Evolutionary conservation across 495 filamentous ascomycete genomes (phyloP), one percentile per base, ranked within the genome.

Genomic region (Annulohypoxylon bovei): DNA sequence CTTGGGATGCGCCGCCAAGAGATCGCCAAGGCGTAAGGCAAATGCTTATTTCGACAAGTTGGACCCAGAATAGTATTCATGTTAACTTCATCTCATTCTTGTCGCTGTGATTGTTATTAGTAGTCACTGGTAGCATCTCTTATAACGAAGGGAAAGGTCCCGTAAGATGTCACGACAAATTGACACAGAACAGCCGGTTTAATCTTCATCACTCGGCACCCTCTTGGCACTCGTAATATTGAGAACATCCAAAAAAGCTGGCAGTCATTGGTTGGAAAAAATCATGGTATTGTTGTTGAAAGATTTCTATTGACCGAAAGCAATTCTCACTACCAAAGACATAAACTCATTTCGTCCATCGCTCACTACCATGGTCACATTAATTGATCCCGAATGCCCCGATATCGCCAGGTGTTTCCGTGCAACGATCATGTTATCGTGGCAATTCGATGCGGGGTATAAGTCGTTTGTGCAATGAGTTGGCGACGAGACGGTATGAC

Each of bases 1-100:
- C 47, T 46, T 16, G 23, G 46, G 25, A 57, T 54, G 67, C 67
- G 39, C 52, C 46, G 70, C 75, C 72, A 77, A 75, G 72, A 73
- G 75, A 75, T 77, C 67, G 75, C 75, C 75, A 77, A 77, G 75
- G 68, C 61, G 67, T 62, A 66, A 59, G 68, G 63, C 64, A 62
- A 74, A 74, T 61, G 74, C 71, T 74, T 76, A 71, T 60, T 72
- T 76, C 65, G 32, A 70, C 60, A 50, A 58, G 62, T 63, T 50
- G 14, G 52, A 14, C 32, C 52, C 27, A 27, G 59, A 67, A 56
- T 67, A 56, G 65, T 62, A 61, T 18, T 7, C 8, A 2, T 30
- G 35, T 22, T 47, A 28, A 59, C 25, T 50, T 61, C 66, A 58
- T 55, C 61, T 62, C 52, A 42, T 37, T 37, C 42, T 23, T 12